These are phyloP conservation scores for Monilinia laxa DNA, from an alignment of 2,329 filamentous ascomycete genomes.

Conservation along the genomic window DNA sequence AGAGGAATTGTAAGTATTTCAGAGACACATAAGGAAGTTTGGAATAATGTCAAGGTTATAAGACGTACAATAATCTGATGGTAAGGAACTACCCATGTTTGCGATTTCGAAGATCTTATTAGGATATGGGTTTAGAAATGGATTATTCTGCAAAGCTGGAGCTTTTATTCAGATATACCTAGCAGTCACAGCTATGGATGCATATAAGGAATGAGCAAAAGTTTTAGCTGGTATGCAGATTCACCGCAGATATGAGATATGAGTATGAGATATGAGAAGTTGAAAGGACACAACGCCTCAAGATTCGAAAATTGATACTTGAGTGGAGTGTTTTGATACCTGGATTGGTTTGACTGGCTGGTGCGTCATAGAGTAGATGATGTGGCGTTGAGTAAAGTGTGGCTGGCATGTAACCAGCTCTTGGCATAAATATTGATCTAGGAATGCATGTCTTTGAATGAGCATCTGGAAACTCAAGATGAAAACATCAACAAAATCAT, in stretches of 20 bases:
- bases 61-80: conserved; percentile 45
- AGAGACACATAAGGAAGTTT: not conserved
- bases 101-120: not conserved
- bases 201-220: not conserved
- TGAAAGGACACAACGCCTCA: conserved; percentile 19
- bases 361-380: not conserved
- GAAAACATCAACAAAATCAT: too few relatives aligned
- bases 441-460: too few relatives aligned
- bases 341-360: not conserved
- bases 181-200: not conserved
- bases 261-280: not conserved
- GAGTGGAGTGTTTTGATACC: conserved; percentile 10
- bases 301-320: conserved; percentile 1
- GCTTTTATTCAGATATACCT: too few relatives aligned
- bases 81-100: conserved; percentile 16
- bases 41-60: not conserved
- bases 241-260: not conserved
- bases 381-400: too few relatives aligned
- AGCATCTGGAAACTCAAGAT: too few relatives aligned
- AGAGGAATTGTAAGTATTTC: conserved; percentile 19
- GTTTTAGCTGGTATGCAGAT: not conserved
- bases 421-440: too few relatives aligned
- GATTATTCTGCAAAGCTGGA: too few relatives aligned
- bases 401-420: too few relatives aligned
- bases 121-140: too few relatives aligned